phyloP scores from a whole-genome alignment of 225 moss, liverwort and hornwort species.

The Neckera pumila region DNA sequence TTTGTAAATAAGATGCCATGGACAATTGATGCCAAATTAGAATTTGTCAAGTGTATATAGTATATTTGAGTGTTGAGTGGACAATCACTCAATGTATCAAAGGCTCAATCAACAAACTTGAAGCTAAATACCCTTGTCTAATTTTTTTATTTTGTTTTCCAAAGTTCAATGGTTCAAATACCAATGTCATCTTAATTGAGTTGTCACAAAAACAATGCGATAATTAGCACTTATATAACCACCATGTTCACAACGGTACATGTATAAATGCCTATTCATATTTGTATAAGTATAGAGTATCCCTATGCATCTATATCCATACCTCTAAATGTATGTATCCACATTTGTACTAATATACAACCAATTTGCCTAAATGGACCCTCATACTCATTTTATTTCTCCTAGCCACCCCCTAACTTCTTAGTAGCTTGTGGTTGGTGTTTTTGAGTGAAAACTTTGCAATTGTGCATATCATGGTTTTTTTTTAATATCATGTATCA shows the following conservation, averaged over 20 bases:
- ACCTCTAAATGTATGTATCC: no score
- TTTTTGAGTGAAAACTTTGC: not conserved
- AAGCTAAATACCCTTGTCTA: not conserved
- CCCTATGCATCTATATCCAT: no score
- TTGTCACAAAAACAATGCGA: not conserved
- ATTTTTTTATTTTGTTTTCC: not conserved
- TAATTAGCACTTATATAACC: not conserved
- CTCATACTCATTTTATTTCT: not conserved
- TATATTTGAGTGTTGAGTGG: not conserved
- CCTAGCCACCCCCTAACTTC: not conserved
- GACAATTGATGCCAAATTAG: not conserved
- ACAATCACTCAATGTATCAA: not conserved
- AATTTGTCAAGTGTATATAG: not conserved
- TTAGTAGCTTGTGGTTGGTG: not conserved
- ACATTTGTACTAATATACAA: no score
- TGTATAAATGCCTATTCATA: not conserved
- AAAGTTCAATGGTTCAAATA: not conserved
- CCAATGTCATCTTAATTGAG: rapidly evolving
- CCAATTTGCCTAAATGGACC: not conserved
- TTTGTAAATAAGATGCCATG: not conserved
- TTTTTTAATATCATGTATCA: not conserved
- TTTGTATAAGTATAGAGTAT: not conserved
- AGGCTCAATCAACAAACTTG: not conserved
- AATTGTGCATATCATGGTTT: not conserved
- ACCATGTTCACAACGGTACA: rapidly evolving